A percentile compares a stretch with the other conserved stretches of the same genome.
phyloP scores from a whole-genome alignment of 129 eudicot genomes.

The Centella asiatica region DNA sequence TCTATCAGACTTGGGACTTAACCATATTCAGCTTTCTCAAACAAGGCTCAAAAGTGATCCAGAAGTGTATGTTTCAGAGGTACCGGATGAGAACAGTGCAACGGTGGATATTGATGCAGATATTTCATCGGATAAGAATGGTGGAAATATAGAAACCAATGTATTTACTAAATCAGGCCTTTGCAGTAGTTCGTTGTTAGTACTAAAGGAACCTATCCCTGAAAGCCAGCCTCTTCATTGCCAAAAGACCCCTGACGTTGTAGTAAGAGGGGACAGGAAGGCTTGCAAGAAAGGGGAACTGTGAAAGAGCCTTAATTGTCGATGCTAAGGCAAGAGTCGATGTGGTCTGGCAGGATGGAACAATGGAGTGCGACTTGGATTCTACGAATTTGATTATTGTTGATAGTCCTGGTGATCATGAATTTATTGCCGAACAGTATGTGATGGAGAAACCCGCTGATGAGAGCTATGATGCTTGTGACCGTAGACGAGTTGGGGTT shows the following conservation, averaged over 20 bases:
- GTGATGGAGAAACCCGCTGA: slow-evolving; percentile 81
- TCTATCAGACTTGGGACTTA: slow-evolving; percentile 31
- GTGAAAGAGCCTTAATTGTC: slow-evolving; percentile 67
- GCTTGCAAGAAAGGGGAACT: slow-evolving; percentile 61
- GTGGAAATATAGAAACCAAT: slow-evolving; percentile 26
- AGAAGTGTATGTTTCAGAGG: slow-evolving; percentile 36
- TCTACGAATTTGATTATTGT: slow-evolving; percentile 68
- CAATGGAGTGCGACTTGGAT: slow-evolving; percentile 35
- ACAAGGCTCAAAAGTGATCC: slow-evolving; percentile 40
- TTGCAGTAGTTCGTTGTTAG: slow-evolving; percentile 43
- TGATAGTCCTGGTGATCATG: slow-evolving; percentile 98
- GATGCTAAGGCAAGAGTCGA: slow-evolving; percentile 68
- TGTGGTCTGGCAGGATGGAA: slow-evolving; percentile 98
- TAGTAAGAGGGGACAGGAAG: slow-evolving; percentile 72
- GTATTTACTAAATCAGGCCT: slow-evolving; percentile 30
- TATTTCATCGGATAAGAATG: slow-evolving; percentile 13
- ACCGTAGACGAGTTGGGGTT: slow-evolving; percentile 78
- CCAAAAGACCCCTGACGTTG: slow-evolving; percentile 73
- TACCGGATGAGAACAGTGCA: slow-evolving; percentile 32
- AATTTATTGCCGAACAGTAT: slow-evolving; percentile 91
- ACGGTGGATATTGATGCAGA: slow-evolving; percentile 27
- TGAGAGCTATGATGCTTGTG: slow-evolving; percentile 43
- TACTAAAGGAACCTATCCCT: slow-evolving; percentile 43
- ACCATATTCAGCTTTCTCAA: slow-evolving; percentile 22
- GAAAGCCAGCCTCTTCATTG: slow-evolving; percentile 76